Evolutionary conservation across 148 eudicot species (phyloP).

Genomic region (Heliosperma pusillum): DNA sequence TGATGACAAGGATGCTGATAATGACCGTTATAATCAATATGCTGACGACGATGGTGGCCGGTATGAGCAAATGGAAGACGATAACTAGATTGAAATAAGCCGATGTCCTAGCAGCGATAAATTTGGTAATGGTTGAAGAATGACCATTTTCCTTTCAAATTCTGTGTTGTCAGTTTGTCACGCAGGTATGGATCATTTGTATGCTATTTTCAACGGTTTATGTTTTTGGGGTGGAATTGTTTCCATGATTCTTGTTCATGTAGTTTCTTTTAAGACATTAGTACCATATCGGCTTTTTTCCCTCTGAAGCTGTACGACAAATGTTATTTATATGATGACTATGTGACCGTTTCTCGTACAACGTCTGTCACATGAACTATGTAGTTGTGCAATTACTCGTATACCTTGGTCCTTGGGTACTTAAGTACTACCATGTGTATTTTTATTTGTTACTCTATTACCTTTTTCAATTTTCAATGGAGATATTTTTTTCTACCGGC

Average conservation of each 20-base stretch:
- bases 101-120: not conserved
- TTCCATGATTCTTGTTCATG: not conserved
- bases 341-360: not conserved
- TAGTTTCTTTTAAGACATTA: not conserved
- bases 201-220: not conserved
- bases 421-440: not conserved
- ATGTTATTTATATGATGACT: not conserved
- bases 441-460: not conserved
- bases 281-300: not conserved
- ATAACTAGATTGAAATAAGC: slow-evolving; percentile 33
- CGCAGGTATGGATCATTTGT: slow-evolving; percentile 7
- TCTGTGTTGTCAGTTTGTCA: slow-evolving; percentile 3
- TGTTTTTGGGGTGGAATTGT: not conserved
- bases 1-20: slow-evolving; percentile 41
- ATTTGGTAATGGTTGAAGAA: not conserved
- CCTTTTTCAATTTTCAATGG: not conserved
- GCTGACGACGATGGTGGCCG: slow-evolving; percentile 43
- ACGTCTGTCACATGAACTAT: not conserved
- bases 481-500: too few relatives aligned
- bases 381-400: not conserved
- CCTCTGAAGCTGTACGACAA: not conserved
- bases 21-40: slow-evolving; percentile 45
- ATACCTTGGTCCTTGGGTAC: not conserved
- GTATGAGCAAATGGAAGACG: slow-evolving; percentile 59
- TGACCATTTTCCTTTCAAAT: slow-evolving; percentile 8